Evolutionary conservation across 345 rosid genomes (phyloP).

Genomic region (Erucastrum elatum): DNA sequence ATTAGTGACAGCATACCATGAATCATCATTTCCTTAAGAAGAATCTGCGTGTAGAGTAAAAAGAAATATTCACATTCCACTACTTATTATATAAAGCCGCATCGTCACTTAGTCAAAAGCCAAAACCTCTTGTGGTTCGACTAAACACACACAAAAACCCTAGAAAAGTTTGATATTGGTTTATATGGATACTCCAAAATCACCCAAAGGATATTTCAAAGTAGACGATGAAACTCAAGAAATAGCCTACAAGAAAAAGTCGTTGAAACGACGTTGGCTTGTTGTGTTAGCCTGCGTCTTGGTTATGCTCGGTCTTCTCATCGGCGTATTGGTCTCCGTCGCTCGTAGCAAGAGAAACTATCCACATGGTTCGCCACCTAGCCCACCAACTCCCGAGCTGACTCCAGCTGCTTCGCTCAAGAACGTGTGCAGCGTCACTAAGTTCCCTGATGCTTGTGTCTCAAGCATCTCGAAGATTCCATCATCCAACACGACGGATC

Average conservation of each 20-base stretch:
- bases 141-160: neutral
- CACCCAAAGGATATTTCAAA: slow-evolving; percentile 77
- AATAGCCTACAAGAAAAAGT: slow-evolving; percentile 48
- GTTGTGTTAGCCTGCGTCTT: slow-evolving; percentile 38
- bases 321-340: slow-evolving; percentile 45
- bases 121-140: neutral
- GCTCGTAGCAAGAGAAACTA: slow-evolving; percentile 36
- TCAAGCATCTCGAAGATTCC: slow-evolving; percentile 64
- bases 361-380: slow-evolving; percentile 17
- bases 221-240: slow-evolving; percentile 58
- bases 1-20: slow-evolving; percentile 18
- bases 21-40: slow-evolving; percentile 8
- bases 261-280: slow-evolving; percentile 55
- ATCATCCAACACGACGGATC: slow-evolving; percentile 56
- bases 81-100: slow-evolving; percentile 10
- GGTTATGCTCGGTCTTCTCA: slow-evolving; percentile 41
- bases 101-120: neutral
- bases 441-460: slow-evolving; percentile 58
- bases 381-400: slow-evolving; percentile 32
- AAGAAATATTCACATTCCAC: slow-evolving; percentile 3
- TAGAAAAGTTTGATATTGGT: neutral
- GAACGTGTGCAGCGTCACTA: slow-evolving; percentile 66
- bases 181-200: slow-evolving; percentile 62
- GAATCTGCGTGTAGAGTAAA: neutral
- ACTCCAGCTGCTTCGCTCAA: slow-evolving; percentile 65